phyloP scores from a whole-genome alignment of 345 rosid species.

The sweet orange (Citrus sinensis) region DVS_A1.0 CM039163.1:42540001-42540500 shows the following conservation, averaged over 20 bases:
- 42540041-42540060: too few species aligned
- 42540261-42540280: conserved; percentile 65
- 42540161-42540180: conserved; percentile 94
- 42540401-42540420: conserved; percentile 75
- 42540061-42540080: too few species aligned
- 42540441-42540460: too few species aligned
- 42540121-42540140: neutral
- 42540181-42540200: conserved; percentile 71
- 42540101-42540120: too few species aligned
- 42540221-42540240: conserved; percentile 72
- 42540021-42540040: too few species aligned
- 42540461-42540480: too few species aligned
- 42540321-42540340: conserved; percentile 54
- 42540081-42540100: too few species aligned
- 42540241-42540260: conserved; percentile 72
- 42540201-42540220: conserved; percentile 69
- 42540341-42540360: conserved; percentile 75
- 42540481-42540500: too few species aligned
- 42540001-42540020: too few species aligned
- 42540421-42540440: too few species aligned
- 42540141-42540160: conserved; percentile 32
- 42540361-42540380: conserved; percentile 74
- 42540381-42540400: conserved; percentile 75
- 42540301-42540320: conserved; percentile 28
- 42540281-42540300: conserved; percentile 66